phyloP scores from a whole-genome alignment of 2,329 filamentous ascomycete genomes.

The Helicocarpus griseus region DNA sequence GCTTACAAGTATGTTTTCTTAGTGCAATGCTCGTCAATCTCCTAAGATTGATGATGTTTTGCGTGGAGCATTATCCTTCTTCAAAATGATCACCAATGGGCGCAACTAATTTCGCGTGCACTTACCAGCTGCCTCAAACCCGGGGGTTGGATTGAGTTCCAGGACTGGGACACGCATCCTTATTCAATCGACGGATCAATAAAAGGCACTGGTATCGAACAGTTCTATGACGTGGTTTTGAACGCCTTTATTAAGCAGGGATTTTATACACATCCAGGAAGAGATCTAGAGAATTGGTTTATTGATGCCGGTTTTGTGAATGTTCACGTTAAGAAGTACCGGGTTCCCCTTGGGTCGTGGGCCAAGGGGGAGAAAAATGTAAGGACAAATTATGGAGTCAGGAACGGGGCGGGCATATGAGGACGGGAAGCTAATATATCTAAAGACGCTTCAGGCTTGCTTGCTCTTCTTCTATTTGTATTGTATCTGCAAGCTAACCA shows the following conservation, averaged over 20 bases:
- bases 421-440: too few relatives aligned
- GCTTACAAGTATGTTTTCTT: conserved; percentile 3
- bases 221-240: not conserved
- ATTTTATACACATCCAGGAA: not conserved
- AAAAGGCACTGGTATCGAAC: conserved; percentile 1
- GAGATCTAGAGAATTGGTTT: conserved; percentile 12
- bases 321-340: conserved; percentile 11
- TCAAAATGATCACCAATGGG: not conserved
- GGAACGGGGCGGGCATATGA: too few relatives aligned
- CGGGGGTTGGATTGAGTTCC: conserved; percentile 34
- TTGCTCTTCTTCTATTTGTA: not conserved
- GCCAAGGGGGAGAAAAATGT: conserved; percentile 16
- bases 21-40: too few relatives aligned
- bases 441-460: too few relatives aligned
- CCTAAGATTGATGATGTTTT: too few relatives aligned
- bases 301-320: conserved; percentile 17
- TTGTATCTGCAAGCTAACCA: not conserved
- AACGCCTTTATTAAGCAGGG: conserved; percentile 2
- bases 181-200: not conserved
- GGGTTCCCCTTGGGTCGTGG: conserved; percentile 19
- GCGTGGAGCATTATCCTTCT: too few relatives aligned
- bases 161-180: conserved; percentile 20
- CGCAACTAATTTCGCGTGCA: conserved; percentile 10
- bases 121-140: conserved; percentile 15
- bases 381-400: too few relatives aligned